phyloP scores from a whole-genome alignment of 2,329 filamentous ascomycete genomes.

The Ophiostoma angusticollis region DNA sequence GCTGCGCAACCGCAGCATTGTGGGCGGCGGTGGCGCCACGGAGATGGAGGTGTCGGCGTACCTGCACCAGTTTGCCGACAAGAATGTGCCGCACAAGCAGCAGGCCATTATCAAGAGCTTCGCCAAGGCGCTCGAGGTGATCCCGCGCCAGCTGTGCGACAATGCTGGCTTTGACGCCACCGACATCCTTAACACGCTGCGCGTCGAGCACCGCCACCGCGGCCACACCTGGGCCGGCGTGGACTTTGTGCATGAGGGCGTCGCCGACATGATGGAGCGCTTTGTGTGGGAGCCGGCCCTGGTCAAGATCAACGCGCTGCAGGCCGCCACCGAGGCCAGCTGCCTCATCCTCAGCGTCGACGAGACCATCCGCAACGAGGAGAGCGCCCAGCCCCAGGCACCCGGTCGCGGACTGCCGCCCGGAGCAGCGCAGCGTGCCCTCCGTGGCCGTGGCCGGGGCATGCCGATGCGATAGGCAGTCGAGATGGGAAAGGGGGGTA shows the following conservation, averaged over 20 bases:
- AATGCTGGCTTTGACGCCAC: conserved; percentile 98
- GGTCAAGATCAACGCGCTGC: conserved; percentile 94
- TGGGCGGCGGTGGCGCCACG: conserved; percentile 83
- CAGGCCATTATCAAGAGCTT: conserved; percentile 97
- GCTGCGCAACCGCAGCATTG: conserved; percentile 86
- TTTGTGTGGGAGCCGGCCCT: conserved; percentile 97
- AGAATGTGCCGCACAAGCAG: conserved; percentile 87
- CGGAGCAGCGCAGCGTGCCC: conserved; percentile 76
- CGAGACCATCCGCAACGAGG: conserved; percentile 97
- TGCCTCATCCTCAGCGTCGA: conserved; percentile 94
- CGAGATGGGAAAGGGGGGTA: too few relatives aligned
- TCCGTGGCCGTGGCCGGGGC: conserved; percentile 70
- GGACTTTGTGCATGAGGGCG: conserved; percentile 84
- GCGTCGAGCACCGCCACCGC: conserved; percentile 92
- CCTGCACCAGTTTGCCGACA: conserved; percentile 83
- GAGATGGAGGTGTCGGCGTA: conserved; percentile 97
- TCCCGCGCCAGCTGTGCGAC: conserved; percentile 93
- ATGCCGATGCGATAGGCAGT: conserved; percentile 87
- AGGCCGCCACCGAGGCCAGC: conserved; percentile 87
- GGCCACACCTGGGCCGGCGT: conserved; percentile 91
- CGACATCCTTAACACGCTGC: conserved; percentile 90
- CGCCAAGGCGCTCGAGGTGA: conserved; percentile 91
- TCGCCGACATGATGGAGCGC: conserved; percentile 83
- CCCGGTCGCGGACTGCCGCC: conserved; percentile 63
- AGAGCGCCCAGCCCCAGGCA: conserved; percentile 72